phyloP scores from a whole-genome alignment of 345 rosid genomes.

The Boechera retrofracta region DNA sequence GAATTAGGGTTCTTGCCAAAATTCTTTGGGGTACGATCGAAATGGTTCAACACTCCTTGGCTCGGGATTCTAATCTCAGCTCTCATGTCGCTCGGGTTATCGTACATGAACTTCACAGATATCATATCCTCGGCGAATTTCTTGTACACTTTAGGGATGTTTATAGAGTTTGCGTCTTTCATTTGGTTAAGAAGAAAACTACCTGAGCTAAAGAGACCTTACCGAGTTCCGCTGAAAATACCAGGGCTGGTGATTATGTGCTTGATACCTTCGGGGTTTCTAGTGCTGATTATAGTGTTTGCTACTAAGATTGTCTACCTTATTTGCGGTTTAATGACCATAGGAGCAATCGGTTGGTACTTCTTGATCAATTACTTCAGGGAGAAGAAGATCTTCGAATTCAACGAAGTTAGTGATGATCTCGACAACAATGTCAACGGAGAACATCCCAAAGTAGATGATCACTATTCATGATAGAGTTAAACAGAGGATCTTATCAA shows the following conservation, averaged over 20 bases:
- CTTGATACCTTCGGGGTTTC: conserved; percentile 63
- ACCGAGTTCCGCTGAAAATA: conserved; percentile 57
- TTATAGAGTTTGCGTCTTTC: conserved; percentile 72
- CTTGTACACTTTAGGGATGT: conserved; percentile 78
- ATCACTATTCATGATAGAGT: too few relatives aligned
- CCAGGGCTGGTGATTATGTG: conserved; percentile 63
- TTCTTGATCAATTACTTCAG: conserved; percentile 45
- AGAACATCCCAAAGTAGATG: too few relatives aligned
- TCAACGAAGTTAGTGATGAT: too few relatives aligned
- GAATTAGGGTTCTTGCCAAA: conserved; percentile 65
- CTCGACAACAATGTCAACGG: too few relatives aligned
- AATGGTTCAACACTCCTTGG: conserved; percentile 83
- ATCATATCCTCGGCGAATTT: conserved; percentile 71
- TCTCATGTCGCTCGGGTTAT: conserved; percentile 55
- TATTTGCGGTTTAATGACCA: conserved; percentile 64
- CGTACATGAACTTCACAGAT: conserved; percentile 59
- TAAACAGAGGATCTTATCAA: too few relatives aligned
- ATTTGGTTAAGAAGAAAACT: conserved; percentile 66
- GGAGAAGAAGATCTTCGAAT: too few relatives aligned
- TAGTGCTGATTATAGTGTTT: conserved; percentile 56
- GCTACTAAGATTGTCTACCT: conserved; percentile 67
- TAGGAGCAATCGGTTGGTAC: conserved; percentile 70
- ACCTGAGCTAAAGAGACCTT: conserved; percentile 64
- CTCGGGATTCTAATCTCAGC: conserved; percentile 64
- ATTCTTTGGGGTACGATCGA: conserved; percentile 57